phyloP scores from a whole-genome alignment of 371 early-diverging fungal species.

The Coemansia sp. region DNA sequence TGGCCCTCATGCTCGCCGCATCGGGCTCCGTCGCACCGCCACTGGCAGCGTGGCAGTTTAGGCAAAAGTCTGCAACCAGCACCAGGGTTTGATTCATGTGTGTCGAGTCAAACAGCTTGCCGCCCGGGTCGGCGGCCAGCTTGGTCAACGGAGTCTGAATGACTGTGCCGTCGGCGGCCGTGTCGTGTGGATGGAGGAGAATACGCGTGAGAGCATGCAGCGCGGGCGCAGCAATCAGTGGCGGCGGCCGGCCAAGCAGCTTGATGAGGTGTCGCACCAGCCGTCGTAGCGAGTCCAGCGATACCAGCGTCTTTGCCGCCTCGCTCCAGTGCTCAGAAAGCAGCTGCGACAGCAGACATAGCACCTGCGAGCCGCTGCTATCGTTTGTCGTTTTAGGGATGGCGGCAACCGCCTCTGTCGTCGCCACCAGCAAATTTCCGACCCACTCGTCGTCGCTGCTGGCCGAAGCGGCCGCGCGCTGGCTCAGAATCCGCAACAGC shows the following conservation, averaged over 20 bases:
- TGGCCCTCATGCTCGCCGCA: not conserved
- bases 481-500: slow-evolving; percentile 1
- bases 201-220: slow-evolving; percentile 31
- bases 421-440: not conserved
- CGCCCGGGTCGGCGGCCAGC: slow-evolving; percentile 17
- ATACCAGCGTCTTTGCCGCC: not conserved
- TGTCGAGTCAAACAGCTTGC: slow-evolving; percentile 34
- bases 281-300: slow-evolving; percentile 6
- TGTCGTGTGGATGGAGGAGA: slow-evolving; percentile 13
- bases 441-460: not conserved
- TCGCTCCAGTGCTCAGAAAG: slow-evolving; percentile 3
- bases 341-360: slow-evolving; percentile 23
- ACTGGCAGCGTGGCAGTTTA: slow-evolving; percentile 25
- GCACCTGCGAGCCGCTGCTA: slow-evolving; percentile 7
- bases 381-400: not conserved
- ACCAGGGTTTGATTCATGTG: slow-evolving; percentile 36
- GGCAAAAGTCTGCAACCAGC: slow-evolving; percentile 30
- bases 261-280: slow-evolving; percentile 29
- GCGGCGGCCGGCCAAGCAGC: slow-evolving; percentile 33
- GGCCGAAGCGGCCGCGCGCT: not conserved
- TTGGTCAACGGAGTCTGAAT: slow-evolving; percentile 6
- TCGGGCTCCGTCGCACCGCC: not conserved
- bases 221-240: slow-evolving; percentile 30
- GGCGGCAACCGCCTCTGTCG: not conserved
- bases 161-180: not conserved